Base-by-base conservation (phyloP, 352 stramenopile species). In the Pythium oligandrum region DNA sequence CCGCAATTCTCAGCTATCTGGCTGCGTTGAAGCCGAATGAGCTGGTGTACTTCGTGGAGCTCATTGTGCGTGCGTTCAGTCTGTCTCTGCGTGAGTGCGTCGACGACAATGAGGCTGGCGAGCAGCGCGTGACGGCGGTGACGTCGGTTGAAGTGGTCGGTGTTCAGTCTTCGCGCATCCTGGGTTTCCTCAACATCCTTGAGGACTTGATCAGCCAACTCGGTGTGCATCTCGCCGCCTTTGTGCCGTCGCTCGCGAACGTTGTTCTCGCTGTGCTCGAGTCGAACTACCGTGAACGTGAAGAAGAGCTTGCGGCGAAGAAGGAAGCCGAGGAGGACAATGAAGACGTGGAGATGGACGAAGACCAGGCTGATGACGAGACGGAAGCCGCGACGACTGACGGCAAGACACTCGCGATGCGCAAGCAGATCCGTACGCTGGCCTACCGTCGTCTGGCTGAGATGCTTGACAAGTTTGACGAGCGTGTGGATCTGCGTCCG, bases 151-250 rank as follows among this genome's bases (percentile, higher is more conserved):
- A 66, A 12, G 66, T 90, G n/a, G 64, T 68, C 4, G 62, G 26
- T n/a, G 76, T 90, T n/a, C 78, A 89, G 38, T 66, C 71, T 33
- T 90, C 82, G 8, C 82, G 82, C 31, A 81, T 92, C 31, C 72
- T 96, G 30, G 90, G 90, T 36, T 97, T 97, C 58, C 66, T 97
- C 40, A 96, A 96, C 45, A 55, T 97, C 40, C 51, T 96, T 33
- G 79, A 95, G 40, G 88, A 96, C 49, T 64, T 97, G 5, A 79
- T 96, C 7, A 70, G 58, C 0, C 90, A 97, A 61, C 70, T 97
- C 6, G 87, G 87, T 7, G 78, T 93, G 0, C 91, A 94, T 59
- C 59, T 96, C 40, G 60, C 86, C 26, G 55, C 69, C 30, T 97
- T 93, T 42, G 71, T 96, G n/a, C 81, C 83, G 30, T 61, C 64